Evolutionary conservation across 164 flowering plant species (phyloP).

Genomic region (grape (Vitis vinifera)): DNA sequence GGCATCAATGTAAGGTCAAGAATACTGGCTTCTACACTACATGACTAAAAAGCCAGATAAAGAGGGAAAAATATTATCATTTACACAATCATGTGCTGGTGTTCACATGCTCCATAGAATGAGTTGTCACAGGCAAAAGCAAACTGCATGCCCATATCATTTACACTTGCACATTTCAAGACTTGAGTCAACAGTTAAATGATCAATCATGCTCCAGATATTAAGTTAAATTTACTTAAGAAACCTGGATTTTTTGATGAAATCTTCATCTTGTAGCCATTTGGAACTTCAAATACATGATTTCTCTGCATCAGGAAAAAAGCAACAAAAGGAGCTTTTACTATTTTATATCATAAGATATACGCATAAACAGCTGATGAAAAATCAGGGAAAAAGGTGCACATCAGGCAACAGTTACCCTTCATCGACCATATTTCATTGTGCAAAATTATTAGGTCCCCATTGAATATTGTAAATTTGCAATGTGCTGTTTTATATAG

Average conservation of each 20-base stretch:
- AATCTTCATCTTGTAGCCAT: constrained; percentile 74
- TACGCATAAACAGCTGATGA: not conserved
- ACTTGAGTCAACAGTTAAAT: not conserved
- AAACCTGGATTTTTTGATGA: constrained; percentile 69
- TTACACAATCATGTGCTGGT: no score
- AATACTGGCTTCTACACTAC: no score
- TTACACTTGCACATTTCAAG: no score
- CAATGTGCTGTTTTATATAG: not conserved
- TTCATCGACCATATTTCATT: not conserved
- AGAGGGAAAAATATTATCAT: no score
- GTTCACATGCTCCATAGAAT: no score
- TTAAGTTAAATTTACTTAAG: not conserved
- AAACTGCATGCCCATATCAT: no score
- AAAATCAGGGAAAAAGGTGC: not conserved
- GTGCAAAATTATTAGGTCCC: not conserved
- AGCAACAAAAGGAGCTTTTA: not conserved
- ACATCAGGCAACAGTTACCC: not conserved
- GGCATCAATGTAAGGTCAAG: no score
- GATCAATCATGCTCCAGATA: not conserved
- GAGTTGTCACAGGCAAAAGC: no score
- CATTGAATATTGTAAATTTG: no score
- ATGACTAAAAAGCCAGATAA: no score
- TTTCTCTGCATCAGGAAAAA: constrained; percentile 59
- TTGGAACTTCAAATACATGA: constrained; percentile 87
- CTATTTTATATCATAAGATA: not conserved